Evolutionary conservation across 2,329 filamentous ascomycete genomes (phyloP).

Genomic region (Pseudogymnoascus sp.): DNA sequence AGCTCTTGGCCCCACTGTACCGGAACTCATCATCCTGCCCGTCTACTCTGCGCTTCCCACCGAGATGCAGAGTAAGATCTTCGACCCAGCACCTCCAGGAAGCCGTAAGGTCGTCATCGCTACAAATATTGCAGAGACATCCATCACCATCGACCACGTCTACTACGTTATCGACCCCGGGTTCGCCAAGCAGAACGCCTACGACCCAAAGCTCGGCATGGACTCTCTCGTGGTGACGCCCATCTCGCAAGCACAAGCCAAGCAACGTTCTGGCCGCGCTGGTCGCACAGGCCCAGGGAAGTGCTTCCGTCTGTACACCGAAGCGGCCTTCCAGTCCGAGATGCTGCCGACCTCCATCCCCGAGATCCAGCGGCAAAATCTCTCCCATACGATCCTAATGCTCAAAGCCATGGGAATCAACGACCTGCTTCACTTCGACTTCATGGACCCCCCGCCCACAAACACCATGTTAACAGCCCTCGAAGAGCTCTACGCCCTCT

Average conservation of each 20-base stretch:
- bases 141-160: conserved; percentile 94
- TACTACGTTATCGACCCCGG: conserved; percentile 96
- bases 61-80: conserved; percentile 90
- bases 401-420: conserved; percentile 99
- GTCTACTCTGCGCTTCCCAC: conserved; percentile 93
- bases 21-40: conserved; percentile 84
- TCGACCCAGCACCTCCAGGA: conserved; percentile 82
- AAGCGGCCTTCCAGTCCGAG: conserved; percentile 89
- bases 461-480: conserved; percentile 96
- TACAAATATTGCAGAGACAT: conserved; percentile 97
- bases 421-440: conserved; percentile 92
- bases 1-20: conserved; percentile 79
- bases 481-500: conserved; percentile 88
- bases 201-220: conserved; percentile 96
- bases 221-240: conserved; percentile 92
- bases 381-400: conserved; percentile 91
- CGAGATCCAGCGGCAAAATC: conserved; percentile 90
- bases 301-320: conserved; percentile 91
- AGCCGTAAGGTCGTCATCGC: conserved; percentile 92
- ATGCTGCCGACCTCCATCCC: conserved; percentile 95
- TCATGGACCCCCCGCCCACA: conserved; percentile 96
- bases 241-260: conserved; percentile 93
- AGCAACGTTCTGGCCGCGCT: conserved; percentile 85
- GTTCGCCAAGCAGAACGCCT: conserved; percentile 96
- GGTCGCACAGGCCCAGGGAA: conserved; percentile 94